A percentile compares a stretch with the other conserved stretches of the same genome.
Conservation (phyloP, 306 rosid species). For the Pachyrhizus erosus region DNA sequence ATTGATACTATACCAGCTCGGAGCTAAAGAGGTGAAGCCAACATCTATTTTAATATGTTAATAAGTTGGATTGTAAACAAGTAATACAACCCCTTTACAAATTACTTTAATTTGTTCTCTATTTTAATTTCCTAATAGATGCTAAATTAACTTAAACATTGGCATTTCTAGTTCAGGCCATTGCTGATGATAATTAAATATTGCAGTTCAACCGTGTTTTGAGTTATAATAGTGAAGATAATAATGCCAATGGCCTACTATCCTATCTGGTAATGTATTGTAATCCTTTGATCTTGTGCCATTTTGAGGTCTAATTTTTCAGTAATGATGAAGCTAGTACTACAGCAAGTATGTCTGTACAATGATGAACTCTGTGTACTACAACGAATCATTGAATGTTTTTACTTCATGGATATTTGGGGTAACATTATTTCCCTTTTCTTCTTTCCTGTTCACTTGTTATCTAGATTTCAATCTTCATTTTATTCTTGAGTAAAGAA, state of each 20-base stretch:
- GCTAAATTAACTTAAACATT: background rate
- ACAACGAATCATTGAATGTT: slow-evolving; percentile 41
- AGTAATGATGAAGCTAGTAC: slow-evolving; percentile 44
- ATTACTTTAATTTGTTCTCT: background rate
- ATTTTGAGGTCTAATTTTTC: slow-evolving; percentile 38
- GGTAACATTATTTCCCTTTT: slow-evolving; percentile 22
- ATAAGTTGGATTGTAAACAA: background rate
- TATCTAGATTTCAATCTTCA: slow-evolving; percentile 12
- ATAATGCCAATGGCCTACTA: background rate
- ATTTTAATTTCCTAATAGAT: background rate
- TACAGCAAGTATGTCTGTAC: slow-evolving; percentile 47
- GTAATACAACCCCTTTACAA: background rate
- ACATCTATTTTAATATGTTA: background rate
- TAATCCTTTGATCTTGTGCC: slow-evolving; percentile 24
- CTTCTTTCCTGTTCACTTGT: slow-evolving; percentile 20
- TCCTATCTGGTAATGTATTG: slow-evolving; percentile 19
- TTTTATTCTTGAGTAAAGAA: background rate
- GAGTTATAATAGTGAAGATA: background rate
- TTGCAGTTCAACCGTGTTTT: slow-evolving; percentile 24
- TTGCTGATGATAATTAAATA: background rate
- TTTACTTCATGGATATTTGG: slow-evolving; percentile 47
- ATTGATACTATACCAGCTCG: slow-evolving; percentile 9
- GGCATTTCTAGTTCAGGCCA: background rate
- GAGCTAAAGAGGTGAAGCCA: slow-evolving; percentile 42
- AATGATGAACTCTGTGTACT: slow-evolving; percentile 48